Evolutionary conservation across 2,329 filamentous ascomycete genomes (phyloP), one percentile per base, ranked within the genome.

Genomic region (Aspergillus sp.): DNA sequence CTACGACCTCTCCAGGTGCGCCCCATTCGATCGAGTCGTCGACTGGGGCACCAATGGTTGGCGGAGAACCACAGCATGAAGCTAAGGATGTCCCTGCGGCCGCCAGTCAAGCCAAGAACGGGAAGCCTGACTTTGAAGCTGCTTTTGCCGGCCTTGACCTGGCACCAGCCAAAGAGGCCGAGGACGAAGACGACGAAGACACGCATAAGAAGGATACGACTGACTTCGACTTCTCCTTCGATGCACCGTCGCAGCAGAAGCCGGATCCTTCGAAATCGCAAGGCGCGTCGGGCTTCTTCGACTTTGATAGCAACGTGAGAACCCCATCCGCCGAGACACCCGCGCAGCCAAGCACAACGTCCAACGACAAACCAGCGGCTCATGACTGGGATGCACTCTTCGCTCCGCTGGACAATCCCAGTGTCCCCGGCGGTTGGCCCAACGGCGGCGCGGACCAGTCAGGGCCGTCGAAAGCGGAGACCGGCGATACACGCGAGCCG

Each of bases 341-440:
- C 28, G 11, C 30, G 8, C 20, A 26, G 10, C 19, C 13, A 14
- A 13, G 13, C 6, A 19, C 8, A 10, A 42, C 58, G n/a, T 34
- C 58, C 29, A 53, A 56, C 27, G 44, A 60, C 26, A 59, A 62
- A 38, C 53, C 58, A 15, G 53, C 60, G 2, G 58, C 64, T 20
- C 82, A 93, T 47, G 89, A 96, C 57, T 96, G 91, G 91, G 89
- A 96, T 51, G 82, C 86, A 24, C 85, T 96, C 34, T 96, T 96
- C 62, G 82, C 84, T 2, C 80, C 80, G 15, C 67, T 93, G 5
- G 82, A 89, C 47, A 72, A 52, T 8, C 40, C 49, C 26, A 47
- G 51, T 26, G 43, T 31, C n/a, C 48, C 38, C 15, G 42, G 40
- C 13, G 35, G 35, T 11, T 39, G 48, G 13, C 39, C 47, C 12